Conservation (phyloP, 306 rosid species). For the Canavalia gladiata region DNA sequence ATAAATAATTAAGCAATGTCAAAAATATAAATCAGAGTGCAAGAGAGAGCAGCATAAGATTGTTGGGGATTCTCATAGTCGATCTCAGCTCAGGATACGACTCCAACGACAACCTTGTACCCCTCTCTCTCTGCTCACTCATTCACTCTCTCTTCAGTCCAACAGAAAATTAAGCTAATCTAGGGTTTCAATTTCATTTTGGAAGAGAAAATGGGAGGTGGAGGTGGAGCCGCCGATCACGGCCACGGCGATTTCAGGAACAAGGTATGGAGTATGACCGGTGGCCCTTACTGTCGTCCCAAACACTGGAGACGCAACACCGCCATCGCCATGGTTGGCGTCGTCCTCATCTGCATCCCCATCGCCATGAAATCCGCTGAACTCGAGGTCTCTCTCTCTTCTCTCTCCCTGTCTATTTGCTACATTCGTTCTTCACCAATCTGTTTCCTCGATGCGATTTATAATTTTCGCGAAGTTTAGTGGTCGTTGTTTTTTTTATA, state of each 20-base stretch:
- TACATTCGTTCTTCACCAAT: not conserved
- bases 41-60: not conserved
- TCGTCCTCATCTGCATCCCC: slow-evolving; percentile 90
- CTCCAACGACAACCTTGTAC: not conserved
- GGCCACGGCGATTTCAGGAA: slow-evolving; percentile 82
- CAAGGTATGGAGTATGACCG: slow-evolving; percentile 96
- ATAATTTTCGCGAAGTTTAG: not conserved
- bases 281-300: slow-evolving; percentile 95
- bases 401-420: not conserved
- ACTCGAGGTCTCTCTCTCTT: slow-evolving; percentile 73
- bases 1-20: too few relatives aligned
- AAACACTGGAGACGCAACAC: slow-evolving; percentile 98
- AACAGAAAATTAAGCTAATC: not conserved
- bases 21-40: not conserved
- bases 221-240: slow-evolving; percentile 89
- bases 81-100: not conserved
- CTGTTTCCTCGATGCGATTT: not conserved
- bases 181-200: slow-evolving; percentile 52
- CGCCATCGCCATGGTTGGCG: slow-evolving; percentile 88
- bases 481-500: not conserved
- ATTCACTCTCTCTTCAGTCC: not conserved
- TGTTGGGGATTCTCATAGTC: not conserved
- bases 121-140: not conserved
- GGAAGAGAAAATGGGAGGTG: slow-evolving; percentile 56
- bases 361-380: slow-evolving; percentile 94